Base-by-base conservation (phyloP, 148 eudicot species). In the Suaeda aralocaspica region DNA sequence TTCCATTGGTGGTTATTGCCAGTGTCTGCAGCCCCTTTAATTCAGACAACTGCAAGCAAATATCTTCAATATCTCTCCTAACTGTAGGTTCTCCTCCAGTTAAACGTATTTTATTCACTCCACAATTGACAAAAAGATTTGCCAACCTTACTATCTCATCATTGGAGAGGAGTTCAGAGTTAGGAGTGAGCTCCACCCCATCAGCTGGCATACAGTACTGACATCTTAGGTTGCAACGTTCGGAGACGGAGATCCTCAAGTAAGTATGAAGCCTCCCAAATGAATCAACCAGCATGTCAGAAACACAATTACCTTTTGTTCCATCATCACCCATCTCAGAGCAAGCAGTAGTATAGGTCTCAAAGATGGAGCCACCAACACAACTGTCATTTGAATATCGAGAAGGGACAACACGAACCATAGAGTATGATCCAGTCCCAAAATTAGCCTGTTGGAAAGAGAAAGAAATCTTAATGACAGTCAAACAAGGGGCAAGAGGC, bases 161-260 rank as follows among this genome's bases (percentile, higher is more conserved):
- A 64, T 65, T 82, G 6, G 98, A 85, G 71, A 93, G 89, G 62
- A 93, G 71, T 56, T 85, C 76, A 49, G 89, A 62, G 45, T 73
- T 74, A 42, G 90, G 87, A 74, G 89, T 90, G 77, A 93, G 96
- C 77, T 90, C 96, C 69, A 83, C 95, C 60, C 98, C 98, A 72
- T 93, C 96, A 55, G 89, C 85, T 31, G 98, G 98, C 98, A 93
- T 93, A 76, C 98, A 93, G 64, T 93, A 93, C 44, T 93, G 96
- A 76, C 98, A 93, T 76, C 98, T 82, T 64, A 93, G 85, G 82
- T 93, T 93, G 84, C 98, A 93, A 34, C 98, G 94, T 75, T 93
- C 98, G 5, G 98, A 85, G 76, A 93, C 73, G 33, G 98, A 90
- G 71, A 93, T 90, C 68, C 98, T 84, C 80, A 93, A 83, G 76